Base-by-base conservation (phyloP, 2,329 filamentous ascomycete genomes). In the Septoria petroselini region DNA sequence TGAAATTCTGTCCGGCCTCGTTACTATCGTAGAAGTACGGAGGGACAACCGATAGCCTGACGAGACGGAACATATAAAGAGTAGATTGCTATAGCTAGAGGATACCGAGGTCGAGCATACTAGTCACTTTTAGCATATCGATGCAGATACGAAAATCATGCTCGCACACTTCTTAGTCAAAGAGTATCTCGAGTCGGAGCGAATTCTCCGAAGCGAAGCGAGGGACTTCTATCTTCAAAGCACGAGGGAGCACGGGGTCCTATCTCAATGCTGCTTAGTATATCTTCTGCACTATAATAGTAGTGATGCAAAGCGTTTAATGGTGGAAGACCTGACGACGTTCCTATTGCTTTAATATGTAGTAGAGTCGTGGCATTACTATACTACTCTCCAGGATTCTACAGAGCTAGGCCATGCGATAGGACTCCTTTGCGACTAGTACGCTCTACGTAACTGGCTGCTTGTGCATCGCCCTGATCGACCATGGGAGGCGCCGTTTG, bases 161-260 rank as follows among this genome's bases (percentile, higher is more conserved):
- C 54, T 62, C 2, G 59, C 59, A 4, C 59, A 63, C 48, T 62
- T 60, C 43, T 59, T 58, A 2, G 56, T 63, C 2, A 53, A 61
- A 33, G 56, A 63, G 30, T 62, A 63, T 40, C 51, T 63, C 11
- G 48, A 53, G 14, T 61, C 58, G 9, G 19, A 49, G 12, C 52
- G 55, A 3, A 55, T 58, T 27, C 17, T 48, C 7, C 30, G 43
- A 29, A 45, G 53, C 21, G 29, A 23, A 30, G 48, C 49, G 1
- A 21, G 25, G 8, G 27, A 50, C 18, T 58, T 58, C 33, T 33
- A 31, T 18, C 45, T 58, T 31, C 23, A 49, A 12, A 39, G 17
- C n/a, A 8, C 34, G 7, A 41, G 21, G n/a, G 54, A 46, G 12
- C 54, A 58, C 35, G 9, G 23, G 23, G 8, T 47, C 6, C 27